Conservation (phyloP, 192 early-diverging fungal species). For the Backusella mclennaniae region DNA sequence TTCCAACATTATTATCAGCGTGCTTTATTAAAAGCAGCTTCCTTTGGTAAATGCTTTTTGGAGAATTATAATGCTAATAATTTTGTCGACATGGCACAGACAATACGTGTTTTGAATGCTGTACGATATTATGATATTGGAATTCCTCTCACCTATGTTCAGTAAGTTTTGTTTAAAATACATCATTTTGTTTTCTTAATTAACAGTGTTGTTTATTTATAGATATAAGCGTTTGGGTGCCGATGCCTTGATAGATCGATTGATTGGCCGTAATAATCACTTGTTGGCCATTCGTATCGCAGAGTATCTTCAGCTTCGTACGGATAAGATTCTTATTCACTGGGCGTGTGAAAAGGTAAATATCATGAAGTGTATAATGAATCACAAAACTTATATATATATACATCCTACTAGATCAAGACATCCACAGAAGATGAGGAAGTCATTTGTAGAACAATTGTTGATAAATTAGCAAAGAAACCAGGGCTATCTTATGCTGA, state of each 20-base stretch:
- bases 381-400: not conserved
- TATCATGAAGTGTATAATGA: not conserved
- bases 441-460: constrained; percentile 72
- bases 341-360: constrained; percentile 95
- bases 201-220: not conserved
- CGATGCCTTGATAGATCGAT: constrained; percentile 78
- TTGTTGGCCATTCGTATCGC: constrained; percentile 84
- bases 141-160: constrained; percentile 84
- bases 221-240: constrained; percentile 75
- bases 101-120: constrained; percentile 86
- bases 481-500: constrained; percentile 85
- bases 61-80: constrained; percentile 81
- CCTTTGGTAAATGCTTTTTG: constrained; percentile 91
- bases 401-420: constrained; percentile 56
- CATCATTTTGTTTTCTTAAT: not conserved
- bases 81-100: constrained; percentile 87
- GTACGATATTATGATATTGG: constrained; percentile 83
- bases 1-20: constrained; percentile 77
- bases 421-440: constrained; percentile 85
- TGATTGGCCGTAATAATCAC: constrained; percentile 83
- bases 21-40: constrained; percentile 83
- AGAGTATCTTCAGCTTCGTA: constrained; percentile 76
- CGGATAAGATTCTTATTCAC: constrained; percentile 83
- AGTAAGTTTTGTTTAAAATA: constrained; percentile 53
- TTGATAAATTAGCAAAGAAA: constrained; percentile 72